Evolutionary conservation across 2,329 filamentous ascomycete species (phyloP).

Genomic region (Trichoderma simmonsii): DNA sequence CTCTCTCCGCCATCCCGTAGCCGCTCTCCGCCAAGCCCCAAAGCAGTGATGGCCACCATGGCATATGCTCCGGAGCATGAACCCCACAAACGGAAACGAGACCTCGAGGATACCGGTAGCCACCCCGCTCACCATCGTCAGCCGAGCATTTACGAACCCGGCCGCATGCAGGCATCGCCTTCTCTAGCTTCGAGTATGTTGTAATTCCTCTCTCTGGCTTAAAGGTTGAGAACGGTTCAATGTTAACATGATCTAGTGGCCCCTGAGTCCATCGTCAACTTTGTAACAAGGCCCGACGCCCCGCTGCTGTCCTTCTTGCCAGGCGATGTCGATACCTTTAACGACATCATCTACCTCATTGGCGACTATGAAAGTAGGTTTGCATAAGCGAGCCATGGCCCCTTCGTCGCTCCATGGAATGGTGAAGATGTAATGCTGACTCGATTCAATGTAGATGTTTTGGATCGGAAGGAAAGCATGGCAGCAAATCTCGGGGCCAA

Average conservation of each 20-base stretch:
- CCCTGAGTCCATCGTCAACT: slow-evolving; percentile 46
- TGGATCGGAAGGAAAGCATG: slow-evolving; percentile 82
- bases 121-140: background rate
- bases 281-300: slow-evolving; percentile 45
- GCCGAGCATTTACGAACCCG: background rate
- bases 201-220: too few species aligned
- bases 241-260: slow-evolving; percentile 10
- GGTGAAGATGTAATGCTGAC: background rate
- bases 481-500: slow-evolving; percentile 82
- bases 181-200: slow-evolving; percentile 43
- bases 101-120: slow-evolving; percentile 41
- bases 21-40: background rate
- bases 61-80: slow-evolving; percentile 42
- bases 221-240: background rate
- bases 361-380: slow-evolving; percentile 68
- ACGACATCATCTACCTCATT: slow-evolving; percentile 68
- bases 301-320: slow-evolving; percentile 50
- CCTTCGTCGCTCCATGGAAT: background rate
- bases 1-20: background rate
- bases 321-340: slow-evolving; percentile 63
- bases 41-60: slow-evolving; percentile 31
- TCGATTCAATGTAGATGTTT: slow-evolving; percentile 52
- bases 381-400: slow-evolving; percentile 10
- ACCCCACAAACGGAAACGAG: slow-evolving; percentile 48
- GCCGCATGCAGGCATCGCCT: slow-evolving; percentile 43